Base-by-base conservation (phyloP, 2,329 filamentous ascomycete genomes). In the Biscogniauxia marginata region DNA sequence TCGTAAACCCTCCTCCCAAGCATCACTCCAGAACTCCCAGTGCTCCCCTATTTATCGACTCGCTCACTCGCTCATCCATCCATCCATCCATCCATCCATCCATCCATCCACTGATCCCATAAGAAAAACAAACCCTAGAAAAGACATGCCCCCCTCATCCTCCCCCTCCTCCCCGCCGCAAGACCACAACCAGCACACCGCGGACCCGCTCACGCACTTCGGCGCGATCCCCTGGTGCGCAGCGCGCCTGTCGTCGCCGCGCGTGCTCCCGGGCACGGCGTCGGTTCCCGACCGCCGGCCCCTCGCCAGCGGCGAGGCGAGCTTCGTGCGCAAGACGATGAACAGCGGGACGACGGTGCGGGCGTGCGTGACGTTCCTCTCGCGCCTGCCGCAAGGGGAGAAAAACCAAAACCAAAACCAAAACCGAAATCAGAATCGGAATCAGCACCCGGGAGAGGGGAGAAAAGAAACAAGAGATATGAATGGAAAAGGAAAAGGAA, bases 181-280 rank as follows among this genome's bases (percentile, higher is more conserved):
- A 0, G 55, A 59, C n/a, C 61, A 64, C 60, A 61, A 63, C 58
- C 65, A 69, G 39, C 34, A 58, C 8, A 56, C 64, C 18, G 22
- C 63, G 18, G 63, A 67, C 58, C 67, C 68, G 4, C 16, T 68
- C 43, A 60, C 60, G 43, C 65, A 69, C 55, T 69, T 70, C 64
- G 50, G 60, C 19, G 53, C 64, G 48, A 66, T 71, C 22, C 66
- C 65, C 1, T 70, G 68, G 66, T 71, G 67, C 53, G 56, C 59
- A 7, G 49, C 48, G n/a, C 60, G 66, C n/a, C 61, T 71, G 16
- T 19, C 57, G 3, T 53, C 62, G 52, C 63, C 58, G 49, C 55
- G 58, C 30, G 59, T 63, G 43, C 39, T 69, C 24, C 25, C 63
- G 16, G 34, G 21, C 9, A 18, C 7, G 7, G 60, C 66, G 19